A percentile compares a stretch with the other conserved stretches of the same genome.
These are phyloP conservation scores for Colletotrichum neosansevieriae DNA, from an alignment of 2,329 filamentous ascomycete genomes.

Conservation along the genomic window DNA sequence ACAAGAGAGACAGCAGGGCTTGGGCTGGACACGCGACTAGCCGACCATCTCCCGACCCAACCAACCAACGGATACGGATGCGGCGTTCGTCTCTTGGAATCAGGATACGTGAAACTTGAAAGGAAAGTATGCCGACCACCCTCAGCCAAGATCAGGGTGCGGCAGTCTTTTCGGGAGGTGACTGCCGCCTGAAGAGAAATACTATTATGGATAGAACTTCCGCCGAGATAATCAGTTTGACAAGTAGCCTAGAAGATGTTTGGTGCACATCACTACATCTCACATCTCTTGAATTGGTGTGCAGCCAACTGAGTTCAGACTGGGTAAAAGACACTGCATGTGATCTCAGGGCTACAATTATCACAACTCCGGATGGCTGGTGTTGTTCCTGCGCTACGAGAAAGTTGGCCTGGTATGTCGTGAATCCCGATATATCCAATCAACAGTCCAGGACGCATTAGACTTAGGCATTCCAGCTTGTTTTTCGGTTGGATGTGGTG, in stretches of 20 bases:
- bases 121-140: conserved; percentile 22
- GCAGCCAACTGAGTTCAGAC: conserved; percentile 14
- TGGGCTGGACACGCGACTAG: background rate
- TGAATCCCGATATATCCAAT: conserved; percentile 10
- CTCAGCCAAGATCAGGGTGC: background rate
- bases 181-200: background rate
- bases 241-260: background rate
- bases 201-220: background rate
- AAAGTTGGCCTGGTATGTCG: background rate
- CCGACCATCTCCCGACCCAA: conserved; percentile 8
- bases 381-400: background rate
- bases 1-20: background rate
- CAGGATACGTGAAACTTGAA: conserved; percentile 5
- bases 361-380: background rate
- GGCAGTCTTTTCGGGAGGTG: background rate
- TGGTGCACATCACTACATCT: background rate
- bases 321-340: background rate
- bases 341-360: background rate
- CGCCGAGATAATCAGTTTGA: background rate
- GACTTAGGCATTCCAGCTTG: background rate
- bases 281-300: background rate
- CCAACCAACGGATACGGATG: conserved; percentile 31
- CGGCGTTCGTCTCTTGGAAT: conserved; percentile 32
- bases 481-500: background rate
- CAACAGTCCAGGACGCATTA: background rate